A percentile compares a stretch with the other conserved stretches of the same genome.
Evolutionary conservation across 2,329 filamentous ascomycete species (phyloP).

Genomic region (Pestalotiopsis sp.): DNA sequence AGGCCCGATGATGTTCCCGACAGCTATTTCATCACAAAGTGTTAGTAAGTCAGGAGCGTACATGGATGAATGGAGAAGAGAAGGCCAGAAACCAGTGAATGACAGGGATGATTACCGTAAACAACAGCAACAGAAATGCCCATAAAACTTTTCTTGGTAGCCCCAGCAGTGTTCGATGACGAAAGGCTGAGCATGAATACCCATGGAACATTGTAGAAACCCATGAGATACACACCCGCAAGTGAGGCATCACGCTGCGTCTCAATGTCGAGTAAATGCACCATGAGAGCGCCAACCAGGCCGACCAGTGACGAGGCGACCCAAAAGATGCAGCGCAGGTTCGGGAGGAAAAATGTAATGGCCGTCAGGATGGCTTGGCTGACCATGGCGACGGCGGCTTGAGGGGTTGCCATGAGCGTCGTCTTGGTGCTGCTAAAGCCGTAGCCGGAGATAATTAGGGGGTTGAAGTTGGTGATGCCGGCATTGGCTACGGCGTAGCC

Average conservation of each 20-base stretch:
- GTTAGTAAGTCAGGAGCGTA: background rate
- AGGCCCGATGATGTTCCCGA: conserved; percentile 34
- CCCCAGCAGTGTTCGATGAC: conserved; percentile 32
- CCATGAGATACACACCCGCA: background rate
- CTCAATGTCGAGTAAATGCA: background rate
- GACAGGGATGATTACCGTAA: conserved; percentile 19
- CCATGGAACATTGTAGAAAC: conserved; percentile 31
- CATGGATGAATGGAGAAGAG: background rate
- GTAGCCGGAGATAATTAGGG: background rate
- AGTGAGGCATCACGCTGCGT: background rate
- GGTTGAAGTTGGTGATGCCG: background rate
- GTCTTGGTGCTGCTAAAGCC: background rate
- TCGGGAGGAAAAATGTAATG: background rate
- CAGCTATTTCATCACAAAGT: background rate
- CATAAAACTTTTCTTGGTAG: conserved; percentile 35
- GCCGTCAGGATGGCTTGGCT: background rate
- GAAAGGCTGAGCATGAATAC: conserved; percentile 31
- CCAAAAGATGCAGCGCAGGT: background rate
- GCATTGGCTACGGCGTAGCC: background rate
- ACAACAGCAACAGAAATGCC: conserved; percentile 29
- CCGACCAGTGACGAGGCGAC: background rate
- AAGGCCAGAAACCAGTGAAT: background rate
- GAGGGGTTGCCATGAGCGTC: background rate
- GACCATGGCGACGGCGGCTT: background rate
- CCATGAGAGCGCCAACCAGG: background rate